These are phyloP conservation scores for Populus nigra DNA, from an alignment of 345 rosid genomes.

Conservation along the genomic window DNA sequence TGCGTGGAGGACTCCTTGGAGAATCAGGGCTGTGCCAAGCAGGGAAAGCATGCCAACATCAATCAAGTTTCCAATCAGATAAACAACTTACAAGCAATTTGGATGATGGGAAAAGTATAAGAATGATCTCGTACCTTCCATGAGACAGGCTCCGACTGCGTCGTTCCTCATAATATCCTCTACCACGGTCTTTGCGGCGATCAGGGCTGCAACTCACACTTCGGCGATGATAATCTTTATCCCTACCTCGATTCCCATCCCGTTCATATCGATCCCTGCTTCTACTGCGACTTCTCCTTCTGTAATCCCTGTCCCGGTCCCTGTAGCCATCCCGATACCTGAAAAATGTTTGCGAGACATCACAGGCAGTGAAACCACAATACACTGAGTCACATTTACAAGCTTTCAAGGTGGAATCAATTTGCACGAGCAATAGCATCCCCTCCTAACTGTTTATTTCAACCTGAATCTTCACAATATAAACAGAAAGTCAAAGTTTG, in stretches of 20 bases:
- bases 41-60: conserved; percentile 44
- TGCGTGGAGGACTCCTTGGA: conserved; percentile 32
- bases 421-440: not conserved
- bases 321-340: conserved; percentile 39
- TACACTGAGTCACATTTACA: not conserved
- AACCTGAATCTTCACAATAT: not conserved
- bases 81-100: not conserved
- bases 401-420: not conserved
- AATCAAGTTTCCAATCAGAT: not conserved
- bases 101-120: not conserved
- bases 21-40: conserved; percentile 43
- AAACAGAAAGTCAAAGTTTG: not conserved
- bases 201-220: conserved; percentile 65
- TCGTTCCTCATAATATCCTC: conserved; percentile 49
- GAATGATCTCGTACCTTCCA: not conserved
- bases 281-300: conserved; percentile 55
- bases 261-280: conserved; percentile 49
- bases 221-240: conserved; percentile 45
- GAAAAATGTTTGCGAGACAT: not conserved
- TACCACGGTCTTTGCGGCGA: conserved; percentile 41
- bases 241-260: conserved; percentile 51
- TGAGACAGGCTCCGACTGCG: conserved; percentile 32
- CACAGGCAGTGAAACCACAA: not conserved
- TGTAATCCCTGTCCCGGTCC: conserved; percentile 40
- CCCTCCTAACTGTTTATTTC: not conserved